Evolutionary conservation across 305 asterid genomes (phyloP).

Genomic region (Fraxinus platypoda): DNA sequence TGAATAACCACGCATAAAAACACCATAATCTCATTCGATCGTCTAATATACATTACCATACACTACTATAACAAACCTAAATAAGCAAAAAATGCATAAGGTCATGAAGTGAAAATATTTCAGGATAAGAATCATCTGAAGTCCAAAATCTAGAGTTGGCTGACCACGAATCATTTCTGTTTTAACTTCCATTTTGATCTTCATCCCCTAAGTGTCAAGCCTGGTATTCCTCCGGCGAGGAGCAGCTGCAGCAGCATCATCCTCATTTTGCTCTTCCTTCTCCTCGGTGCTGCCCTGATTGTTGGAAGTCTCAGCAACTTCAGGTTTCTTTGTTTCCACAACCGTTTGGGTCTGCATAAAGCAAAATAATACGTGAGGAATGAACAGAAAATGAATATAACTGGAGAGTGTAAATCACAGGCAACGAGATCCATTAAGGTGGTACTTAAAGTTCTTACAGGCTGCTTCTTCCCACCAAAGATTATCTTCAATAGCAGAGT

Average conservation of each 20-base stretch:
- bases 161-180: slow-evolving; percentile 1
- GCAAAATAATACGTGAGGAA: background rate
- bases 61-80: slow-evolving; percentile 29
- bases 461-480: slow-evolving; percentile 43
- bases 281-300: slow-evolving; percentile 31
- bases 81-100: slow-evolving; percentile 27
- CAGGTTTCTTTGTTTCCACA: slow-evolving; percentile 27
- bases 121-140: slow-evolving; percentile 17
- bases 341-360: slow-evolving; percentile 23
- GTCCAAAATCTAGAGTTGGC: slow-evolving; percentile 4
- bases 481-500: slow-evolving; percentile 34
- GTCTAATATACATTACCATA: slow-evolving; percentile 33
- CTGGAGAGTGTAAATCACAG: background rate
- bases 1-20: slow-evolving; percentile 20
- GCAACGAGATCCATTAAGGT: background rate
- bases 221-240: slow-evolving; percentile 61
- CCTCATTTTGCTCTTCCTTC: slow-evolving; percentile 51
- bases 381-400: background rate
- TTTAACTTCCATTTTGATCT: slow-evolving; percentile 13
- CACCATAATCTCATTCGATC: slow-evolving; percentile 8
- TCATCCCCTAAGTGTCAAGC: slow-evolving; percentile 54
- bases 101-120: slow-evolving; percentile 21
- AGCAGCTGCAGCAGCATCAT: slow-evolving; percentile 33
- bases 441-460: slow-evolving; percentile 25
- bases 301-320: slow-evolving; percentile 33